phyloP scores from a whole-genome alignment of 495 filamentous ascomycete genomes.

The Patellaria atrata region DNA sequence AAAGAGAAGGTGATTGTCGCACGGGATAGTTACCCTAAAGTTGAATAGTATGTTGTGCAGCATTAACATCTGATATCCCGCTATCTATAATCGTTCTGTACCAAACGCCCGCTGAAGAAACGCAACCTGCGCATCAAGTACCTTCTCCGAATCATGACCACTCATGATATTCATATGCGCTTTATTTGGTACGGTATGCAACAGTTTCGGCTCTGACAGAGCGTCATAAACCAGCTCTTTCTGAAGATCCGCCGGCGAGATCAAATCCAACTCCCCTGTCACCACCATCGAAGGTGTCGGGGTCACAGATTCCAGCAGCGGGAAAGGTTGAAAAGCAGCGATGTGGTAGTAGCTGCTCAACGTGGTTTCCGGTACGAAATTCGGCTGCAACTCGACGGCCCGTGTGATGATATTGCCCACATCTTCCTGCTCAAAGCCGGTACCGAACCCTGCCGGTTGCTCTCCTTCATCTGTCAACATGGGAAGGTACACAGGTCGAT shows the following conservation, averaged over 20 bases:
- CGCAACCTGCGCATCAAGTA: too few relatives aligned
- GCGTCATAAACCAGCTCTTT: conserved; percentile 1
- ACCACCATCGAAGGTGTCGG: conserved; percentile 4
- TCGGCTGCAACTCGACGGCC: not conserved
- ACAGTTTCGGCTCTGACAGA: not conserved
- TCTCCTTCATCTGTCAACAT: not conserved
- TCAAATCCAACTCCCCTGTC: conserved; percentile 1
- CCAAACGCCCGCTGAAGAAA: too few relatives aligned
- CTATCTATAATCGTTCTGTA: too few relatives aligned
- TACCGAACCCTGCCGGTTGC: not conserved
- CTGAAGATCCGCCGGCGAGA: conserved; percentile 3
- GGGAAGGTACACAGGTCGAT: conserved; percentile 3
- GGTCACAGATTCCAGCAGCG: not conserved
- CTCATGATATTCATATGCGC: conserved; percentile 4
- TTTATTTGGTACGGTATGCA: conserved; percentile 1
- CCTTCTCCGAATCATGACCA: too few relatives aligned
- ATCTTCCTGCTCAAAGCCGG: not conserved
- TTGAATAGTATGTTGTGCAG: too few relatives aligned
- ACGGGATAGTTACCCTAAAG: too few relatives aligned
- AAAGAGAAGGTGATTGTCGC: too few relatives aligned
- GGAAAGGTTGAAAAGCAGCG: too few relatives aligned
- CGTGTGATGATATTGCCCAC: not conserved
- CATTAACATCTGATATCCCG: too few relatives aligned
- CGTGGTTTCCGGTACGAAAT: too few relatives aligned
- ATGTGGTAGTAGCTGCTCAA: too few relatives aligned